A percentile compares a stretch with the other conserved stretches of the same genome.
Evolutionary conservation across 805 yeast genomes (phyloP).

Genomic region (Wickerhamiella australiensis): DNA sequence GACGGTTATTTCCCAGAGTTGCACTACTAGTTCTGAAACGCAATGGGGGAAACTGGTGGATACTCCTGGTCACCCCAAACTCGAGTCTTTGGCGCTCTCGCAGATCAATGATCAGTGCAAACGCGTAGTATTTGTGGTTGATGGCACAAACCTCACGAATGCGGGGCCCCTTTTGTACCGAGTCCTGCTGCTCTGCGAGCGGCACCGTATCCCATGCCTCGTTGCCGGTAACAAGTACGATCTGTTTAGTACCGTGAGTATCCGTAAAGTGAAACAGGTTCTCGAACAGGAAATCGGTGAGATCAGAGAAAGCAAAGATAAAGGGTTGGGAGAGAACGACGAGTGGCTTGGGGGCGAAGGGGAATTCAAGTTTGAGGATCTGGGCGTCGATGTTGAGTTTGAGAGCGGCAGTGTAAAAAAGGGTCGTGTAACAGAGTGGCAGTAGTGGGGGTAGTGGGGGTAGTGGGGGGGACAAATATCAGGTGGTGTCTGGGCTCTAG

Average conservation of each 20-base stretch:
- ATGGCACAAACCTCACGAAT: conserved; percentile 47
- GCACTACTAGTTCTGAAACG: conserved; percentile 28
- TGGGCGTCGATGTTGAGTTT: conserved; percentile 55
- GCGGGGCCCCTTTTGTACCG: conserved; percentile 50
- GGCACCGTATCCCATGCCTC: conserved; percentile 50
- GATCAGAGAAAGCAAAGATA: conserved; percentile 38
- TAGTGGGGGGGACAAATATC: background rate
- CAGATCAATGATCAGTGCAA: conserved; percentile 37
- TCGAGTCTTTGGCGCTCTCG: conserved; percentile 43
- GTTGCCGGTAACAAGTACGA: conserved; percentile 81
- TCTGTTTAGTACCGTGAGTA: conserved; percentile 69
- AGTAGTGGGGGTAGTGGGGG: conserved; percentile 27
- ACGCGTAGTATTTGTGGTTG: conserved; percentile 70
- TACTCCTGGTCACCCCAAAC: conserved; percentile 79
- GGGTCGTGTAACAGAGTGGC: conserved; percentile 42
- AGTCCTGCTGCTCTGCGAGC: conserved; percentile 52
- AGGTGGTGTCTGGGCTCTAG: no score
- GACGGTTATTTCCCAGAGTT: conserved; percentile 37
- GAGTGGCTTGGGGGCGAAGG: conserved; percentile 34
- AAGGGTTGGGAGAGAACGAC: conserved; percentile 36
- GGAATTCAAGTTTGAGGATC: conserved; percentile 48
- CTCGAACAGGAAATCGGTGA: conserved; percentile 54
- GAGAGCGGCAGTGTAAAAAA: conserved; percentile 60
- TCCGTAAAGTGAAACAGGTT: conserved; percentile 43
- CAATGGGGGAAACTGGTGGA: conserved; percentile 41